phyloP scores from a whole-genome alignment of 495 filamentous ascomycete genomes.

The Elasticomyces elasticus region DNA sequence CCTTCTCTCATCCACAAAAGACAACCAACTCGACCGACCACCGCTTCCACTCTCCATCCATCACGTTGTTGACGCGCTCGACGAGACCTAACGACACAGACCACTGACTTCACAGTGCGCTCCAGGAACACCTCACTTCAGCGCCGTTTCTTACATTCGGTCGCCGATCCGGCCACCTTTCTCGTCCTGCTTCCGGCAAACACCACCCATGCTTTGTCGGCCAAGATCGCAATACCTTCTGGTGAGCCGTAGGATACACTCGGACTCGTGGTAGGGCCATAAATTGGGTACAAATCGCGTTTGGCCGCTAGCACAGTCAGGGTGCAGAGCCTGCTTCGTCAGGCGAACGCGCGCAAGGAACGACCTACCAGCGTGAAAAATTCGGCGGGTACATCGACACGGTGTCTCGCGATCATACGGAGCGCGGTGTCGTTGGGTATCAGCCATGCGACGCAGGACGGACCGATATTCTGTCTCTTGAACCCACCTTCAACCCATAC shows the following conservation, averaged over 20 bases:
- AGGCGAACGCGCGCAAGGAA: background rate
- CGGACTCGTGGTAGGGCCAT: background rate
- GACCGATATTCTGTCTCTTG: constrained; percentile 7
- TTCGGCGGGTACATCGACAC: background rate
- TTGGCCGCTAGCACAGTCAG: background rate
- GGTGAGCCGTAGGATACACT: background rate
- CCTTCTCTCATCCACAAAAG: background rate
- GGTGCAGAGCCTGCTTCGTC: constrained; percentile 4
- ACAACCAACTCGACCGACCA: background rate
- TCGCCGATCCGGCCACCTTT: background rate
- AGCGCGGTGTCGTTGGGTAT: constrained; percentile 1
- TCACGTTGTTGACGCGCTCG: background rate
- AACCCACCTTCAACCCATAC: constrained; percentile 7
- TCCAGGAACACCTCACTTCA: background rate
- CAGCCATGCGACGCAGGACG: constrained; percentile 21
- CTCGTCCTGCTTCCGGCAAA: background rate
- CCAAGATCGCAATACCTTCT: background rate
- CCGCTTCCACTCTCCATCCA: background rate
- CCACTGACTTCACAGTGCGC: background rate
- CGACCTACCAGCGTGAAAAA: background rate
- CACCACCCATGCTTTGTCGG: background rate
- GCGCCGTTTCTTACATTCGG: background rate
- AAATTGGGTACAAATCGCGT: background rate
- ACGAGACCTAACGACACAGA: background rate
- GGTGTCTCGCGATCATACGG: background rate